Percentiles rank a stretch among this genome's conserved stretches.
phyloP scores from a whole-genome alignment of 2,329 filamentous ascomycete genomes.

The Byssothecium circinans region DNA sequence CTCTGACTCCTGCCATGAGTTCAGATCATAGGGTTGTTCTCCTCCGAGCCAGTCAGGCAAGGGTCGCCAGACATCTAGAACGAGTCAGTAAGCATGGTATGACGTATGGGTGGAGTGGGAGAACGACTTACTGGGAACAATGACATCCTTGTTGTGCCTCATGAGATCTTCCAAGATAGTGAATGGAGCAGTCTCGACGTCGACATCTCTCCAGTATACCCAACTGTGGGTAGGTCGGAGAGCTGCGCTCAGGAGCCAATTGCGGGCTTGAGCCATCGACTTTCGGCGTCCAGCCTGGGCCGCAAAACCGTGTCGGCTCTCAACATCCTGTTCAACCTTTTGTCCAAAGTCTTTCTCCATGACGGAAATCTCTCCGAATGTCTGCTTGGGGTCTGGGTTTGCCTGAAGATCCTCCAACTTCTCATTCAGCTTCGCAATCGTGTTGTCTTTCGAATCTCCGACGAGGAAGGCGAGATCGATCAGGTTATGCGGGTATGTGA shows the following conservation, averaged over 20 bases:
- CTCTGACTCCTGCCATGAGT: constrained; percentile 99
- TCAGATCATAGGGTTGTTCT: constrained; percentile 96
- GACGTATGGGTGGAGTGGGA: not conserved
- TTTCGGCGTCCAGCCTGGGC: constrained; percentile 92
- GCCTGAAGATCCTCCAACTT: constrained; percentile 79
- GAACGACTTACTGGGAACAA: constrained; percentile 82
- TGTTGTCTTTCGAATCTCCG: constrained; percentile 94
- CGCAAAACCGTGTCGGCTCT: constrained; percentile 95
- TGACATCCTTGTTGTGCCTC: constrained; percentile 98
- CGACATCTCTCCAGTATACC: constrained; percentile 99
- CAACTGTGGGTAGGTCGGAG: constrained; percentile 94
- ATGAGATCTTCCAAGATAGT: constrained; percentile 97
- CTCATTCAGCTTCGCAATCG: constrained; percentile 72
- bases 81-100: constrained; percentile 18
- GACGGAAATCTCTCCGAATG: constrained; percentile 94
- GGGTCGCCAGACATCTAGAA: constrained; percentile 85
- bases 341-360: constrained; percentile 99
- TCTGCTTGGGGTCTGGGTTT: constrained; percentile 74
- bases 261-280: constrained; percentile 95
- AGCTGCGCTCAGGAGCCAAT: constrained; percentile 94
- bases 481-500: constrained; percentile 95
- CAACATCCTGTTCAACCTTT: constrained; percentile 95
- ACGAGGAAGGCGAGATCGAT: constrained; percentile 97
- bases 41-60: constrained; percentile 97
- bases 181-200: constrained; percentile 95